Conservation (phyloP, 306 rosid genomes). For the Glycyrrhiza uralensis region DNA sequence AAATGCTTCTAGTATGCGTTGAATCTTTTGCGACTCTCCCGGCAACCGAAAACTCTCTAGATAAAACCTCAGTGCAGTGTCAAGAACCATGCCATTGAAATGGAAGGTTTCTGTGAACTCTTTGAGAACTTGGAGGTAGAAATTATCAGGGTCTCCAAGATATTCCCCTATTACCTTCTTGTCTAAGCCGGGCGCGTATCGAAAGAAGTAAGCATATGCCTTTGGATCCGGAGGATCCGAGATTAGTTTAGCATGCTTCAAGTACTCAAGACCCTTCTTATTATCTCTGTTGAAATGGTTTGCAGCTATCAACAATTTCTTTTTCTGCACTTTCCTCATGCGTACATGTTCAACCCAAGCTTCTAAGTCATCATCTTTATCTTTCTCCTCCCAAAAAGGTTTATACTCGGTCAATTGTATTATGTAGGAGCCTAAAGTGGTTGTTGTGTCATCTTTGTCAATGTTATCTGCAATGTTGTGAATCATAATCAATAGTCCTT, state of each 20-base stretch:
- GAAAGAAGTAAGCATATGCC: constrained; percentile 64
- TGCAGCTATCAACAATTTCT: constrained; percentile 63
- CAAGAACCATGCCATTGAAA: constrained; percentile 77
- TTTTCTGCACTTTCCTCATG: constrained; percentile 64
- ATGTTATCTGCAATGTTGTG: constrained; percentile 85
- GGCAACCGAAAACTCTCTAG: constrained; percentile 78
- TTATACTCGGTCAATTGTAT: constrained; percentile 47
- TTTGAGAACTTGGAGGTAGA: constrained; percentile 63
- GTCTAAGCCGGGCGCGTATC: constrained; percentile 72
- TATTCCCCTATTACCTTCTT: constrained; percentile 73
- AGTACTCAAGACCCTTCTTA: constrained; percentile 79
- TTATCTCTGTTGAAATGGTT: constrained; percentile 85
- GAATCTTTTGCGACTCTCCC: constrained; percentile 94
- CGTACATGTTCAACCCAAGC: constrained; percentile 61
- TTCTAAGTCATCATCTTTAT: constrained; percentile 40
- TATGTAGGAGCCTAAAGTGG: constrained; percentile 38
- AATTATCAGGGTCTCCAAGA: constrained; percentile 87
- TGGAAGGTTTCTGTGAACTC: constrained; percentile 70
- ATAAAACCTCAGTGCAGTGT: constrained; percentile 71
- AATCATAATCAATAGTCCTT: constrained; percentile 63
- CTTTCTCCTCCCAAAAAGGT: constrained; percentile 76
- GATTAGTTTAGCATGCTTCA: constrained; percentile 57
- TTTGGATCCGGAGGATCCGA: constrained; percentile 78
- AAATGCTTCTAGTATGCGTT: constrained; percentile 72
- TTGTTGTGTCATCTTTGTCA: constrained; percentile 46